phyloP scores from a whole-genome alignment of 1,284 basidiomycete genomes.

The Pseudozyma sp. region DNA sequence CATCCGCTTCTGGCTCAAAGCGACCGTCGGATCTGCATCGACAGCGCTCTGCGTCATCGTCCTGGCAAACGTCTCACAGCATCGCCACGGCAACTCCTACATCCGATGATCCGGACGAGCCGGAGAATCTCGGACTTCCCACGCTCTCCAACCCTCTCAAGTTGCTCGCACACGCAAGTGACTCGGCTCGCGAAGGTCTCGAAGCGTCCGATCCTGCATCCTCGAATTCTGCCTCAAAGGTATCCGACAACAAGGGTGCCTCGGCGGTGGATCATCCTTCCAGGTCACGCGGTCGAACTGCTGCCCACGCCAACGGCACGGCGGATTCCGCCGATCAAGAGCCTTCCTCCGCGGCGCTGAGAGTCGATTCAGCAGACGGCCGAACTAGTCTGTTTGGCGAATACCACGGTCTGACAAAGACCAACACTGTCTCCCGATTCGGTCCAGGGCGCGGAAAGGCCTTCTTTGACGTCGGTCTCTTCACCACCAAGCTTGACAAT shows the following conservation, averaged over 20 bases:
- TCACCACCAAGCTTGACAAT: slow-evolving; percentile 44
- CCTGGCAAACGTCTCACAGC: slow-evolving; percentile 29
- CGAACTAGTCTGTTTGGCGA: slow-evolving; percentile 24
- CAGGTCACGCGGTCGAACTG: not conserved
- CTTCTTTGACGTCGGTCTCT: slow-evolving; percentile 49
- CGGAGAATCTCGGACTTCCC: slow-evolving; percentile 49
- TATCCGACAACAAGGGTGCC: slow-evolving; percentile 1
- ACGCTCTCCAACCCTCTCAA: slow-evolving; percentile 52
- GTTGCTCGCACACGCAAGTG: slow-evolving; percentile 47
- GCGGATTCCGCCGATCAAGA: not conserved
- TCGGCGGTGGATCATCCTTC: slow-evolving; percentile 1
- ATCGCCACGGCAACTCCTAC: slow-evolving; percentile 46
- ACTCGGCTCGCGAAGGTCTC: slow-evolving; percentile 37
- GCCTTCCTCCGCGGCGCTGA: not conserved
- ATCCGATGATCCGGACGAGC: slow-evolving; percentile 44
- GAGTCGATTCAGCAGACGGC: slow-evolving; percentile 1
- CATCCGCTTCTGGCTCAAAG: not conserved
- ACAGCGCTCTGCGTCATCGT: slow-evolving; percentile 27
- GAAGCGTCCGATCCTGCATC: slow-evolving; percentile 13
- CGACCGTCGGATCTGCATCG: slow-evolving; percentile 22
- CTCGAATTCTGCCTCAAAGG: not conserved
- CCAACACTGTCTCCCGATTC: slow-evolving; percentile 37
- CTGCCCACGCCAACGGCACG: slow-evolving; percentile 1
- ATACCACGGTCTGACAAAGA: slow-evolving; percentile 19
- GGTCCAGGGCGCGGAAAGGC: slow-evolving; percentile 46